These are phyloP conservation scores for Boletus barrowsii DNA, from an alignment of 768 basidiomycete species.

Conservation along the genomic window DNA sequence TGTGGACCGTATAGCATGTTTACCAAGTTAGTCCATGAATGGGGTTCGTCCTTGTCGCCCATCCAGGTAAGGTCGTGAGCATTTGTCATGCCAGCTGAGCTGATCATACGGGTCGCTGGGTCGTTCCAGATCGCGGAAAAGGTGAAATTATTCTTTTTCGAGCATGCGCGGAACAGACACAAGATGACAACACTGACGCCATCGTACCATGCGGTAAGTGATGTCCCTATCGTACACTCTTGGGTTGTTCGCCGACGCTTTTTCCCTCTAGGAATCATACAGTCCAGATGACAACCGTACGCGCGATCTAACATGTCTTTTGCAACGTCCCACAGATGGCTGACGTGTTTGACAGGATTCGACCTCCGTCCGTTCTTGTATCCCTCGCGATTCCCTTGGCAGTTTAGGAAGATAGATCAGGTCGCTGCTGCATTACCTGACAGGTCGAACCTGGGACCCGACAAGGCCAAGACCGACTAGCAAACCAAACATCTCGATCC, in stretches of 20 bases:
- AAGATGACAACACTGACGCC: constrained; percentile 99
- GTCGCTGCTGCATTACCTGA: constrained; percentile 76
- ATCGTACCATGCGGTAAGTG: constrained; percentile 84
- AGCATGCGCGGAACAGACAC: constrained; percentile 93
- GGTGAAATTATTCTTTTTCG: constrained; percentile 96
- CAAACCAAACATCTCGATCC: not conserved
- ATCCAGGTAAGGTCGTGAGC: constrained; percentile 50
- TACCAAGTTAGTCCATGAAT: constrained; percentile 90
- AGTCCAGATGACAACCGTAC: constrained; percentile 94
- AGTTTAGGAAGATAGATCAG: constrained; percentile 93
- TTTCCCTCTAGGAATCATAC: constrained; percentile 73
- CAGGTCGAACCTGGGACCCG: constrained; percentile 43
- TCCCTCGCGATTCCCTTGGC: constrained; percentile 92
- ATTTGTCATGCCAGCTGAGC: not conserved
- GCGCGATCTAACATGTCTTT: constrained; percentile 21
- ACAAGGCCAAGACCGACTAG: constrained; percentile 51
- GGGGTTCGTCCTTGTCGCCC: constrained; percentile 86
- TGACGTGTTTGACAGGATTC: constrained; percentile 56
- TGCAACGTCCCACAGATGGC: not conserved
- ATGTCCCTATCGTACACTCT: no score
- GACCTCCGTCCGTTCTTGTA: constrained; percentile 97
- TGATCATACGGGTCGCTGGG: constrained; percentile 35
- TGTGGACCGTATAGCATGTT: constrained; percentile 98
- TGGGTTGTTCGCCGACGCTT: no score
- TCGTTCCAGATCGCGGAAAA: constrained; percentile 77